Base-by-base conservation (phyloP, 129 eudicot genomes). In the Helianthus annuus region DNA sequence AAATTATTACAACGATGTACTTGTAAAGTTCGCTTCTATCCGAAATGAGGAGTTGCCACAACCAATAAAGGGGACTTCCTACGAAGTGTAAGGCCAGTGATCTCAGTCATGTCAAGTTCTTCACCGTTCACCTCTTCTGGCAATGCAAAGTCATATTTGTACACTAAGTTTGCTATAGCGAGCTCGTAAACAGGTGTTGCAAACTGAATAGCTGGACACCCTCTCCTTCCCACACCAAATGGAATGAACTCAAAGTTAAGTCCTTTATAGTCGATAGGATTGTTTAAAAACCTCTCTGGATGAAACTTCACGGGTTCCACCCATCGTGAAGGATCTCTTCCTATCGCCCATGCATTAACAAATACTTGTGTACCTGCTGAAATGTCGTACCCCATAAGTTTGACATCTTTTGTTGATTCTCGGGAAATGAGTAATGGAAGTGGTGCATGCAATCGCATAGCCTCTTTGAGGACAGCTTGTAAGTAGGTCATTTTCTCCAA, bases 171-270 rank as follows among this genome's bases (percentile, higher is more conserved):
- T 40, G 91, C 96, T 40, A 85, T 19, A n/a, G 63, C 77, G 34
- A 83, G 84, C 80, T 85, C 88, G 24, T 11, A 63, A 44, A 72
- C 44, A 6, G 79, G 80, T 22, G 53, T 39, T 2, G 91, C 81
- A 71, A 85, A 89, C 1, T 62, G 52, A 53, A 77, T 73, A 1
- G 89, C 92, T 2, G 96, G 92, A 32, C 90, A 89, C 0, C 80
- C 83, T 75, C 93, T 87, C 64, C 88, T 68, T 1, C 96, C 90
- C 16, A 80, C 83, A 13, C 93, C 93, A 67, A 89, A 89, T 1
- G 96, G 93, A 48, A 80, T 74, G 48, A 78, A 70, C 78, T 82
- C 83, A 39, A 70, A 86, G 39, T 88, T 22, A 19, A 76, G 72
- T 15, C 96, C 90, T 70, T 65, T 83, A 44, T 63, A 75, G 65